phyloP scores from a whole-genome alignment of 208 protist species.

The Vickermania ingenoplastis region DNA sequence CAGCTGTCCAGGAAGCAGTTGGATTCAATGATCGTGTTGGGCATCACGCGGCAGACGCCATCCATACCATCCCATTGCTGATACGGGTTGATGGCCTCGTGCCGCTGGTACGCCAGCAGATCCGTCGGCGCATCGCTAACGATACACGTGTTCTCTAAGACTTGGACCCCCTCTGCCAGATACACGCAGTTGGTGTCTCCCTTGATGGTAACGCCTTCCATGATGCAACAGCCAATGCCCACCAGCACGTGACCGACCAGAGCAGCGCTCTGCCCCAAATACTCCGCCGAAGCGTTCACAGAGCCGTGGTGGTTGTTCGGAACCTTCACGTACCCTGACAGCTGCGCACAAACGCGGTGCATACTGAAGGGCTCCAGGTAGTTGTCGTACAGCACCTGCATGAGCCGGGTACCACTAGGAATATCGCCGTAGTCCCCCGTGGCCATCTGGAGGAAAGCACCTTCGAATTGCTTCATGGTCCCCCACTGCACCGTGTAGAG shows the following conservation, averaged over 20 bases:
- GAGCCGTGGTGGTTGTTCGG: conserved; percentile 84
- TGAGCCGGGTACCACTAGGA: conserved; percentile 47
- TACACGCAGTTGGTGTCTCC: conserved; percentile 82
- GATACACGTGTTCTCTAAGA: conserved; percentile 86
- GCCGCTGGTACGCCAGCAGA: conserved; percentile 72
- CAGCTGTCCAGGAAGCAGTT: conserved; percentile 87
- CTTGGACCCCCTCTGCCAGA: conserved; percentile 73
- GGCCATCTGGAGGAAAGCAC: conserved; percentile 52
- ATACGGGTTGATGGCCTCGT: conserved; percentile 82
- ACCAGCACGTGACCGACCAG: conserved; percentile 75
- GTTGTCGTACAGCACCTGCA: conserved; percentile 86
- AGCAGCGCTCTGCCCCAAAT: conserved; percentile 72
- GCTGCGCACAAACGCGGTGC: conserved; percentile 80
- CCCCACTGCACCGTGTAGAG: conserved; percentile 59
- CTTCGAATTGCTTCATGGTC: conserved; percentile 45
- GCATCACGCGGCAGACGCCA: conserved; percentile 68
- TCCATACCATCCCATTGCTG: conserved; percentile 85
- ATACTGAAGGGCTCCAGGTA: conserved; percentile 85
- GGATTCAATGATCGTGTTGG: conserved; percentile 75
- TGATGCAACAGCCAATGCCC: conserved; percentile 61
- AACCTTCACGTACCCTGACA: conserved; percentile 77
- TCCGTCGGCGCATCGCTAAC: conserved; percentile 77
- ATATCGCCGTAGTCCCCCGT: conserved; percentile 56
- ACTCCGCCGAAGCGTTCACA: conserved; percentile 70
- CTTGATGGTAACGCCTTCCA: conserved; percentile 81